phyloP scores from a whole-genome alignment of 176 grass and related monocot species.

The Alloteropsis semialata region DNA sequence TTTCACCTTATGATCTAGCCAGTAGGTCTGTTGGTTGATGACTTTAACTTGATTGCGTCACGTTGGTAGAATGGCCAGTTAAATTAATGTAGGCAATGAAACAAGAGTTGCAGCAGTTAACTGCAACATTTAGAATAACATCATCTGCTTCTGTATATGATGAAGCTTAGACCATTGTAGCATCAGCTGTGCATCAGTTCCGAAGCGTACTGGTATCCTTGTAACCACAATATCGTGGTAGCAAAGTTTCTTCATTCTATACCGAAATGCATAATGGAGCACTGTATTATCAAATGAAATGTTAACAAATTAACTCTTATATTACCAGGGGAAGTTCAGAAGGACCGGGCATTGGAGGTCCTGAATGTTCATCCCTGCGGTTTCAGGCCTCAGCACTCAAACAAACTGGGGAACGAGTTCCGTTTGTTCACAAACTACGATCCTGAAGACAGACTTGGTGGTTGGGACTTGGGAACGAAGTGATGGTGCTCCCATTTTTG shows the following conservation, averaged over 20 bases:
- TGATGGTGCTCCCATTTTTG: not conserved
- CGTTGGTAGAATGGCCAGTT: not conserved
- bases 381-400: constrained; percentile 72
- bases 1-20: not conserved
- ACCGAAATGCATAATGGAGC: not conserved
- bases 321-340: constrained; percentile 76
- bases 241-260: not conserved
- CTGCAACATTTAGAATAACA: not conserved
- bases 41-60: not conserved
- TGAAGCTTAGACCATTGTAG: not conserved
- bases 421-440: constrained; percentile 74
- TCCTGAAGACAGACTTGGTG: constrained; percentile 54
- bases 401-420: constrained; percentile 90
- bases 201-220: not conserved
- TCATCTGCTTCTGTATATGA: not conserved
- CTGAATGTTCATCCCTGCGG: constrained; percentile 61
- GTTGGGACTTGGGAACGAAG: constrained; percentile 73
- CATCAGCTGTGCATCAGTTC: not conserved
- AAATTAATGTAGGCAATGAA: not conserved
- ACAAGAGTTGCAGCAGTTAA: not conserved
- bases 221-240: not conserved
- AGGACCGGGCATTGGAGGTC: constrained; percentile 59
- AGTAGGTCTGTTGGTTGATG: not conserved
- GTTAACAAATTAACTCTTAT: not conserved
- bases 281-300: not conserved